Conservation (phyloP, 2,329 filamentous ascomycete genomes). For the Ilyonectria mors-panacis region DNA sequence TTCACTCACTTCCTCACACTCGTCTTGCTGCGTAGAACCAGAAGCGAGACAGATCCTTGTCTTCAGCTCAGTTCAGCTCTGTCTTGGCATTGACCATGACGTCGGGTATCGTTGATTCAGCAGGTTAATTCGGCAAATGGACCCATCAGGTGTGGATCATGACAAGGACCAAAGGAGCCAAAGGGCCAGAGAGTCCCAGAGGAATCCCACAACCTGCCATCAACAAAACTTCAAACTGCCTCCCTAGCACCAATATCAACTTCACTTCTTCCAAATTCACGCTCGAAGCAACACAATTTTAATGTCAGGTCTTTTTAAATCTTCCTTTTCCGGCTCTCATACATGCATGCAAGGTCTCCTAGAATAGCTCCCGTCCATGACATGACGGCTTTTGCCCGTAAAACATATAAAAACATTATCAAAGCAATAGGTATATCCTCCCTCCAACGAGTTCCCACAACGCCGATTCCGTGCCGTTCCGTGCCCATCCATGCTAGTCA, state of each 20-base stretch:
- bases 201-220: background rate
- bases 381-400: conserved; percentile 8
- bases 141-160: background rate
- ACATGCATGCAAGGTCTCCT: conserved; percentile 17
- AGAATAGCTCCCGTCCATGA: conserved; percentile 10
- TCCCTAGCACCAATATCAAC: background rate
- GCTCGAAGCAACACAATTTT: background rate
- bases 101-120: background rate
- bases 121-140: background rate
- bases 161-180: no score
- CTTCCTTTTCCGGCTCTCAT: conserved; percentile 18
- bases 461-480: conserved; percentile 40
- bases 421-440: conserved; percentile 49
- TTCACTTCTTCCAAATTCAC: background rate
- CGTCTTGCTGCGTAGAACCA: background rate
- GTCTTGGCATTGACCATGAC: background rate
- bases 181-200: background rate
- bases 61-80: conserved; percentile 15
- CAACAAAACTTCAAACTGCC: no score
- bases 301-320: background rate
- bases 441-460: conserved; percentile 38
- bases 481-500: conserved; percentile 41
- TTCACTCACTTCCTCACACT: no score
- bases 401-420: conserved; percentile 22
- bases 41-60: background rate